Evolutionary conservation across 495 filamentous ascomycete species (phyloP).

Genomic region (Bryoglossum gracile): DNA sequence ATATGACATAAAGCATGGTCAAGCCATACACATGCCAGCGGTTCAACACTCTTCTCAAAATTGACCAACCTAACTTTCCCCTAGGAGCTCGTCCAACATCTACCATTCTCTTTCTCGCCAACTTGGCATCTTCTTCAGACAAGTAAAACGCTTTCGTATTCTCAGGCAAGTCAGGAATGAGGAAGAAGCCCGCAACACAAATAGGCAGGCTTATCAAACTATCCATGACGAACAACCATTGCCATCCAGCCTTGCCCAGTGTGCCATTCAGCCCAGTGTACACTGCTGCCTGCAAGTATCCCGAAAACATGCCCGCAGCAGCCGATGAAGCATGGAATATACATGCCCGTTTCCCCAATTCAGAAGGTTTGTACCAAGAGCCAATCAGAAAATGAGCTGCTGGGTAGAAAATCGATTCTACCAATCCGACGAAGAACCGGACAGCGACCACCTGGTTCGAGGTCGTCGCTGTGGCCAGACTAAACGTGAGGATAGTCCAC

Average conservation of each 20-base stretch:
- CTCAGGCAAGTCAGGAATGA: slow-evolving; percentile 52
- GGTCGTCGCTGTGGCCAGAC: slow-evolving; percentile 39
- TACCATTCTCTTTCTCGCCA: slow-evolving; percentile 33
- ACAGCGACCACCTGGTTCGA: slow-evolving; percentile 49
- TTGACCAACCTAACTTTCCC: slow-evolving; percentile 27
- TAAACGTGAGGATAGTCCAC: slow-evolving; percentile 50
- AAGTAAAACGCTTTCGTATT: slow-evolving; percentile 49
- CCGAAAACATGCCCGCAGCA: slow-evolving; percentile 37
- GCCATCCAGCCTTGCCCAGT: slow-evolving; percentile 50
- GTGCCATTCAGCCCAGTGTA: slow-evolving; percentile 40
- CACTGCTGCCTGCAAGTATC: slow-evolving; percentile 54
- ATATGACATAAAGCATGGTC: slow-evolving; percentile 41
- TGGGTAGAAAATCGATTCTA: slow-evolving; percentile 49
- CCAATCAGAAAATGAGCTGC: slow-evolving; percentile 46
- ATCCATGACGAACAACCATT: slow-evolving; percentile 57
- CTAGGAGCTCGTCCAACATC: slow-evolving; percentile 36
- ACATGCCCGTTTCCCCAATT: slow-evolving; percentile 54
- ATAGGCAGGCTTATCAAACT: slow-evolving; percentile 41
- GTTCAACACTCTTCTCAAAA: slow-evolving; percentile 35
- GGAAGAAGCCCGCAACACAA: slow-evolving; percentile 46
- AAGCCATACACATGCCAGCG: slow-evolving; percentile 45
- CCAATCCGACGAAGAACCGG: slow-evolving; percentile 53
- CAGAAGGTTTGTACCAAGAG: slow-evolving; percentile 55
- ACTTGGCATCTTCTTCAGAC: slow-evolving; percentile 22
- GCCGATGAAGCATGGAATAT: slow-evolving; percentile 44